Evolutionary conservation across 2,329 filamentous ascomycete species (phyloP).

Genomic region (Plenodomus tracheiphilus): DNA sequence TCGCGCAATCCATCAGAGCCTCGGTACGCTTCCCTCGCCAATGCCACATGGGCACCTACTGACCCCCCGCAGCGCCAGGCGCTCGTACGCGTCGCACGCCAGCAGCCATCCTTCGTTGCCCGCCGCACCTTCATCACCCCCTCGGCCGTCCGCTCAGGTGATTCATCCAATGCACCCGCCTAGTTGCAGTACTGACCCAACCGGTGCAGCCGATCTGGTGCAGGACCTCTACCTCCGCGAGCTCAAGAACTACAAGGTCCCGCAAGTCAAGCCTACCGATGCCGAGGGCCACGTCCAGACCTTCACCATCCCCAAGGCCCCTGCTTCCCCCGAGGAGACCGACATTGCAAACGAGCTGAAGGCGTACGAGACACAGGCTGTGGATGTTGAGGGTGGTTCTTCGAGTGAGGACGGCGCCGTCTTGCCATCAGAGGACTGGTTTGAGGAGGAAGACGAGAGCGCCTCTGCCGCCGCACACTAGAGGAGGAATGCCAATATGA

Average conservation of each 20-base stretch:
- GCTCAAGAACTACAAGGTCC: conserved; percentile 91
- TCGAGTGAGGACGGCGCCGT: conserved; percentile 60
- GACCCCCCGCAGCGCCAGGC: conserved; percentile 59
- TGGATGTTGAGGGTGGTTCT: conserved; percentile 90
- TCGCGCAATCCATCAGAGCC: conserved; percentile 64
- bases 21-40: conserved; percentile 53
- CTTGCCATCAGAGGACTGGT: conserved; percentile 73
- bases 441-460: conserved; percentile 71
- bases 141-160: conserved; percentile 64
- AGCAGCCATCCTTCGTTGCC: conserved; percentile 57
- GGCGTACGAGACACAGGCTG: conserved; percentile 90
- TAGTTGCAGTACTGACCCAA: conserved; percentile 33
- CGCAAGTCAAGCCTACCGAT: conserved; percentile 81
- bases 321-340: conserved; percentile 88
- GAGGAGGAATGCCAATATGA: conserved; percentile 11
- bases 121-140: conserved; percentile 68
- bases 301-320: conserved; percentile 79
- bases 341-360: conserved; percentile 90
- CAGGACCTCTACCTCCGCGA: conserved; percentile 98
- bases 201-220: conserved; percentile 76
- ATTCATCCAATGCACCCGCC: conserved; percentile 39
- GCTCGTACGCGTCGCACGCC: conserved; percentile 63
- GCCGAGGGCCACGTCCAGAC: conserved; percentile 88
- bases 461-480: conserved; percentile 45
- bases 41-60: conserved; percentile 20